Percentiles rank a stretch among this genome's conserved stretches.
These are phyloP conservation scores for Alternaria gaisen DNA, from an alignment of 2,329 filamentous ascomycete species.

Conservation along the genomic window DNA sequence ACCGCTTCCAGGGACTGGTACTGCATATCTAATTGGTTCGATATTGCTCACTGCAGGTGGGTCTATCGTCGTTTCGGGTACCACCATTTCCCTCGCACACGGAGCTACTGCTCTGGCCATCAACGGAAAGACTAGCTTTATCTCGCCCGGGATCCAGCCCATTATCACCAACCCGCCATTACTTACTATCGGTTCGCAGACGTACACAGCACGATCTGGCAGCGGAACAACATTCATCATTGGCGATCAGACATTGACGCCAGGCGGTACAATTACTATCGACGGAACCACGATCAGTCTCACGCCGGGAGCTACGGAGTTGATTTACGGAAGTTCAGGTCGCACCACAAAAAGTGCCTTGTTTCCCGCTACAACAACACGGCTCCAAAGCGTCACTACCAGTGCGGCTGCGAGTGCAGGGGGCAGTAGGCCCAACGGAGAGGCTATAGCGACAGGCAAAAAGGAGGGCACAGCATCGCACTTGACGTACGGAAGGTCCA, in stretches of 20 bases:
- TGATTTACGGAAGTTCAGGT: constrained; percentile 48
- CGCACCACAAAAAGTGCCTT: constrained; percentile 46
- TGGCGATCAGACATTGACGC: constrained; percentile 49
- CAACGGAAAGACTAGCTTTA: constrained; percentile 44
- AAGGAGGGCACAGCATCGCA: constrained; percentile 9
- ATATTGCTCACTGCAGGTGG: constrained; percentile 53
- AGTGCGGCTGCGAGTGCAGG: constrained; percentile 27
- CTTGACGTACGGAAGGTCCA: background rate
- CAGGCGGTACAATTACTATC: constrained; percentile 48
- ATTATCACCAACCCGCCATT: constrained; percentile 39
- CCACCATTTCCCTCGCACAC: constrained; percentile 43
- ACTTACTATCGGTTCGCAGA: constrained; percentile 44
- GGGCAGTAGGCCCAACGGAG: constrained; percentile 18
- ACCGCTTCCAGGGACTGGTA: constrained; percentile 42
- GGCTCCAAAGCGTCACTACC: constrained; percentile 12
- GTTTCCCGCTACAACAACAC: constrained; percentile 51
- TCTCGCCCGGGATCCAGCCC: constrained; percentile 32
- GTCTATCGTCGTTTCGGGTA: constrained; percentile 36
- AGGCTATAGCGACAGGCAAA: constrained; percentile 19
- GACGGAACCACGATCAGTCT: constrained; percentile 48
- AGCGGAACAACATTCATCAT: constrained; percentile 50
- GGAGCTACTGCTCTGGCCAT: constrained; percentile 41
- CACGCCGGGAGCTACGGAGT: constrained; percentile 46
- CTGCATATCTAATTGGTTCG: constrained; percentile 49
- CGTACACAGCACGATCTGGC: constrained; percentile 37